phyloP scores from a whole-genome alignment of 2,329 filamentous ascomycete genomes.

The Diaporthe vexans region DNA sequence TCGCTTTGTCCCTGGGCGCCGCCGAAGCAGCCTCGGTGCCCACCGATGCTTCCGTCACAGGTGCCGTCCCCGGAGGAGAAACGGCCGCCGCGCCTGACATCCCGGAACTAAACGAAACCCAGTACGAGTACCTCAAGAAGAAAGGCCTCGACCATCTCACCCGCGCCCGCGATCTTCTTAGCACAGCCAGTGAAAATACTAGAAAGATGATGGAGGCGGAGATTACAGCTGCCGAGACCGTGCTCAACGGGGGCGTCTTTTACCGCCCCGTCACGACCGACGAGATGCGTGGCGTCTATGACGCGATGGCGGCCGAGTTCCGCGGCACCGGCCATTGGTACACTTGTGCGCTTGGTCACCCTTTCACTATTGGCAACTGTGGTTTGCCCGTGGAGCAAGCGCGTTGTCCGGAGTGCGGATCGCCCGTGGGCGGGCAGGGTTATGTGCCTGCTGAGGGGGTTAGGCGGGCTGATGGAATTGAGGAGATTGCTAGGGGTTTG shows the following conservation, averaged over 20 bases:
- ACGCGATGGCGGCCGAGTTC: conserved; percentile 66
- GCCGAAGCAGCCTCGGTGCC: no score
- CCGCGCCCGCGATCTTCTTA: conserved; percentile 44
- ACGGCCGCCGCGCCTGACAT: background rate
- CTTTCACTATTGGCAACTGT: conserved; percentile 76
- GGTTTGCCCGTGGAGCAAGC: conserved; percentile 75
- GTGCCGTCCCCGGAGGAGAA: background rate
- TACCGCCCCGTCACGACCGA: conserved; percentile 63
- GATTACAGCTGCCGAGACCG: conserved; percentile 59
- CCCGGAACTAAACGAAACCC: background rate
- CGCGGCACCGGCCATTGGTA: conserved; percentile 74
- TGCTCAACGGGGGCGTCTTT: conserved; percentile 62
- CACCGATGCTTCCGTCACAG: background rate
- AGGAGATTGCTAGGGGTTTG: conserved; percentile 48
- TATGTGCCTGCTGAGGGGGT: conserved; percentile 68
- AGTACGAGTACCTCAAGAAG: background rate
- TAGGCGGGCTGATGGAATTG: conserved; percentile 62
- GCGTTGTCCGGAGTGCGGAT: conserved; percentile 73
- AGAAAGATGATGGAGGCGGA: conserved; percentile 57
- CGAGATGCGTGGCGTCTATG: conserved; percentile 65
- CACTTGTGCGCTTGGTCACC: conserved; percentile 68
- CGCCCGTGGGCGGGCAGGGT: conserved; percentile 66
- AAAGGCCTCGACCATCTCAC: conserved; percentile 43
- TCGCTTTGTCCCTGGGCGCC: conserved; percentile 53
- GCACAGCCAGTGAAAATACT: conserved; percentile 38